Conservation (phyloP, 495 filamentous ascomycete genomes). For the Ramalina intermedia region DNA sequence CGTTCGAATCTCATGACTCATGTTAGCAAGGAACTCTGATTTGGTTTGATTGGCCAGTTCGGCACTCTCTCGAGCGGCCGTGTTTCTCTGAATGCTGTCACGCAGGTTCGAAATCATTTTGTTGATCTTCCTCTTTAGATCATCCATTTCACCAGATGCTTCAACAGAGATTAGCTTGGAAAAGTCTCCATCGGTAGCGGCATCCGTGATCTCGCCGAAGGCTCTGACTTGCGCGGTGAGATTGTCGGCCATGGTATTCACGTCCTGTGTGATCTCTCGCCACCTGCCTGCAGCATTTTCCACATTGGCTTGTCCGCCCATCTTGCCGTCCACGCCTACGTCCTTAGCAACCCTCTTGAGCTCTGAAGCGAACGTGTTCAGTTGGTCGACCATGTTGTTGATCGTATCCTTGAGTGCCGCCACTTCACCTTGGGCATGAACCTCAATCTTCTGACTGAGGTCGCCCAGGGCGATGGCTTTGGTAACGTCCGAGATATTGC, state of each 20-base stretch:
- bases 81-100: conserved; percentile 95
- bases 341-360: conserved; percentile 93
- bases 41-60: conserved; percentile 98
- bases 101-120: conserved; percentile 94
- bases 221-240: conserved; percentile 94
- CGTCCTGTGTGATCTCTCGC: conserved; percentile 97
- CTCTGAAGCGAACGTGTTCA: conserved; percentile 94
- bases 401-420: conserved; percentile 90
- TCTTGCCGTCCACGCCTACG: conserved; percentile 95
- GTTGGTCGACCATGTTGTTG: conserved; percentile 96
- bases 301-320: conserved; percentile 95
- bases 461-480: conserved; percentile 92
- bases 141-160: conserved; percentile 97
- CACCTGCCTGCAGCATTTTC: conserved; percentile 86
- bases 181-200: conserved; percentile 92
- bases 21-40: conserved; percentile 96
- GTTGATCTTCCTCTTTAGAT: conserved; percentile 97
- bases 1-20: conserved; percentile 98
- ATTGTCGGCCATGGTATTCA: conserved; percentile 98
- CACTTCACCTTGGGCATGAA: conserved; percentile 91
- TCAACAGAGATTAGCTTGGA: conserved; percentile 95
- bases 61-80: conserved; percentile 87
- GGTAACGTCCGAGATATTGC: conserved; percentile 91
- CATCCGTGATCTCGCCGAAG: conserved; percentile 95
- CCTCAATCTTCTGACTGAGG: conserved; percentile 91